Base-by-base conservation (phyloP, 352 stramenopile genomes). In the Globisporangium acanthophoron region DNA sequence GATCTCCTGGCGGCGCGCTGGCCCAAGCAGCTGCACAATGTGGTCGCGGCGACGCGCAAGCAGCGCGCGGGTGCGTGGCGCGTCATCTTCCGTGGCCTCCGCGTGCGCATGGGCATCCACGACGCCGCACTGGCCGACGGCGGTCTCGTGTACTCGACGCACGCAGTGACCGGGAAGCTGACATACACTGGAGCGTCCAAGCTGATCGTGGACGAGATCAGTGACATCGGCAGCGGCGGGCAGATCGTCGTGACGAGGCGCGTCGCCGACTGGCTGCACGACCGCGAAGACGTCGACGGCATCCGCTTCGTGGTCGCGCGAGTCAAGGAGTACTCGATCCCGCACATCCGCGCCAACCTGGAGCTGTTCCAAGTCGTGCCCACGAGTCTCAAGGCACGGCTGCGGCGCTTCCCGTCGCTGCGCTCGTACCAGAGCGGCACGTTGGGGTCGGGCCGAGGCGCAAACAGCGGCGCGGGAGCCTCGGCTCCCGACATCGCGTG, bases 91-190 rank as follows among this genome's bases (percentile, higher is more conserved):
- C 69, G 67, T 12, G 82, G 82, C 3, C 66, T 92, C 7, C 72
- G 82, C 16, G 79, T 92, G 7, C 82, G 82, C 0, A 92, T 92
- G 82, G 80, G 82, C 0, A 80, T 90, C 52, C 82, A 92, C 66
- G 82, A 88, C 39, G 74, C 77, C 37, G 58, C 63, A 7, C 66
- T 53, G 2, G 71, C 82, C 18, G 80, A 89, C 48, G 80, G 74
- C 35, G 66, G 69, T 33, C 61, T 87, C 12, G 67, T 88, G 29
- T 67, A 61, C 29, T 67, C 87, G 41, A 74, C 68, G 13, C 79
- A 90, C 47, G 75, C 75, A 1, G 81, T 92, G 13, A 92, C 81
- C 1, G 76, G 76, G 24, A 85, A 84, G 53, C 73, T 71, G 16
- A 48, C 83, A 6, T 90, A 92, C 52, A 87, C 82, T 15, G 81